These are phyloP conservation scores for Phytopythium montanum DNA, from an alignment of 352 stramenopile species.

Conservation along the genomic window DNA sequence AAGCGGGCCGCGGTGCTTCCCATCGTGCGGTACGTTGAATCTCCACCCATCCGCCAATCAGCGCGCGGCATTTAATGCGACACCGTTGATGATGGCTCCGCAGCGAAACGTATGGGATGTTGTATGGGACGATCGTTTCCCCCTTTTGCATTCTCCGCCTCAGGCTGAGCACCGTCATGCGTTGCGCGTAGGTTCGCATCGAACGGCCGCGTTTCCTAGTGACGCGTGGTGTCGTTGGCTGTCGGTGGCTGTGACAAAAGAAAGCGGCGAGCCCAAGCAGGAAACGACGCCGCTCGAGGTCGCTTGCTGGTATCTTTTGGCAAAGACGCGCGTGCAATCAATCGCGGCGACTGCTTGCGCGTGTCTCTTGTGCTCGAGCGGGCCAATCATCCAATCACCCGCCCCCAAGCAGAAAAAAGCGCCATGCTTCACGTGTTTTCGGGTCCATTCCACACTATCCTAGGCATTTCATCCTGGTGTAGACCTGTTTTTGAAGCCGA, in stretches of 20 bases:
- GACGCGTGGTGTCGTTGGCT: not conserved
- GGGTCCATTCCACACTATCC: not conserved
- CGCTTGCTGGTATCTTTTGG: conserved; percentile 1
- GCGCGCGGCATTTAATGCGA: conserved; percentile 1
- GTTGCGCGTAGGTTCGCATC: not conserved
- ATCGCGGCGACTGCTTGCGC: not conserved
- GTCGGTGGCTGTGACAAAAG: not conserved
- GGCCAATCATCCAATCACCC: not conserved
- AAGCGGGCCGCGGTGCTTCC: not conserved
- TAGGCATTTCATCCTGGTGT: conserved; percentile 2
- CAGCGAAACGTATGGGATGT: not conserved
- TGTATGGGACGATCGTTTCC: not conserved
- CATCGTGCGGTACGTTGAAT: not conserved
- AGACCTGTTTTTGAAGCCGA: conserved; percentile 1
- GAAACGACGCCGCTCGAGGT: not conserved
- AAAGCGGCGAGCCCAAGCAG: not conserved
- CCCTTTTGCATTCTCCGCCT: not conserved
- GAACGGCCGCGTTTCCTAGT: not conserved
- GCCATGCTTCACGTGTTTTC: not conserved
- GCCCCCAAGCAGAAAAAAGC: conserved; percentile 22
- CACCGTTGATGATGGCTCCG: not conserved
- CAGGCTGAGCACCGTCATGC: not conserved
- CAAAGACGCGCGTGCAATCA: conserved; percentile 10
- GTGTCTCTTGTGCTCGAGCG: conserved; percentile 6
- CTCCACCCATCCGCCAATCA: not conserved